phyloP scores from a whole-genome alignment of 2,329 filamentous ascomycete genomes.

The Aspergillus ochraceoroseus region DNA sequence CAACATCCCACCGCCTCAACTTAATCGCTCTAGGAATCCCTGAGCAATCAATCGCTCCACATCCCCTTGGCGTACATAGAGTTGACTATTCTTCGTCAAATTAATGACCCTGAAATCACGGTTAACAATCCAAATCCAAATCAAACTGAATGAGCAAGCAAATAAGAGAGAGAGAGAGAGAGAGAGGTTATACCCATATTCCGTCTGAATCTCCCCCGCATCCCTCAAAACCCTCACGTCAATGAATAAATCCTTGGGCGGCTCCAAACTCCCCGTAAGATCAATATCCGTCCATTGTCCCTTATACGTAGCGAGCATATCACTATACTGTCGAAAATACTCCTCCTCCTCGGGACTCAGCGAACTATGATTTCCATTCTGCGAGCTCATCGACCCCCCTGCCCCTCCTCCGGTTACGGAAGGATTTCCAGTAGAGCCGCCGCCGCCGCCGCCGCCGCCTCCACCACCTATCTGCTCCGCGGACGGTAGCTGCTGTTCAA shows the following conservation, averaged over 20 bases:
- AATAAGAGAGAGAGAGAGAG: background rate
- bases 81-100: constrained; percentile 95
- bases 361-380: constrained; percentile 58
- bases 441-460: constrained; percentile 32
- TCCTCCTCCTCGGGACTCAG: constrained; percentile 95
- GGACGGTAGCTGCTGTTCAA: constrained; percentile 60
- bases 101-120: constrained; percentile 72
- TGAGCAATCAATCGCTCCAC: constrained; percentile 91
- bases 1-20: constrained; percentile 49
- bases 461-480: too few relatives aligned
- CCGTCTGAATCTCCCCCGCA: constrained; percentile 96
- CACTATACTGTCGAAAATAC: constrained; percentile 85
- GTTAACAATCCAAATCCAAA: too few relatives aligned
- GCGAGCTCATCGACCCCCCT: constrained; percentile 37
- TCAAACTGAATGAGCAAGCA: background rate
- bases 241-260: constrained; percentile 92
- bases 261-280: constrained; percentile 86
- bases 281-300: constrained; percentile 98
- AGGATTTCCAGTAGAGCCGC: constrained; percentile 16
- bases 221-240: constrained; percentile 94
- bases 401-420: background rate
- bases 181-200: constrained; percentile 72
- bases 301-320: constrained; percentile 92
- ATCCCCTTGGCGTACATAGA: constrained; percentile 92
- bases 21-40: constrained; percentile 86